Conservation (phyloP, 495 filamentous ascomycete species). For the Podospora bellae-mahoneyi region DNA sequence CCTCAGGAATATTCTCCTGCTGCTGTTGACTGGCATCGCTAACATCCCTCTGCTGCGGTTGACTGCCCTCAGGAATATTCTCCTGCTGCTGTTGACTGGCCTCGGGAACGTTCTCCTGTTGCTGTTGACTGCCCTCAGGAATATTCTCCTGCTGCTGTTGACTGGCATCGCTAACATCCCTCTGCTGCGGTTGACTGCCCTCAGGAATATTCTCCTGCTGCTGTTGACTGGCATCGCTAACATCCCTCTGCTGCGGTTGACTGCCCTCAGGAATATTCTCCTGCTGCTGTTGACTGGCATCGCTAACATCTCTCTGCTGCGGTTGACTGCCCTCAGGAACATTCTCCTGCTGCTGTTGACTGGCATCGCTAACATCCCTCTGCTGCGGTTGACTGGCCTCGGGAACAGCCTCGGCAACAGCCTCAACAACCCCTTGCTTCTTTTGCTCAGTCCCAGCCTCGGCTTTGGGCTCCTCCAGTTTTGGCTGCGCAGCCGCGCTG, state of each 20-base stretch:
- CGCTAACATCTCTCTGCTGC: too few relatives aligned
- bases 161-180: too few relatives aligned
- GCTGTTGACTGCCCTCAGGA: background rate
- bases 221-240: background rate
- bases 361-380: background rate
- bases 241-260: background rate
- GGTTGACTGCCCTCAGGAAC: too few relatives aligned
- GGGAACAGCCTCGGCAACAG: background rate
- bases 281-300: too few relatives aligned
- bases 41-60: background rate
- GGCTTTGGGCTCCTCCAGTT: background rate
- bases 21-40: background rate
- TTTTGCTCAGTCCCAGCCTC: background rate
- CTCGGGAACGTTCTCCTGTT: background rate
- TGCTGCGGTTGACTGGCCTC: background rate
- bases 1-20: too few relatives aligned
- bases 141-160: background rate
- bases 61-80: background rate
- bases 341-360: too few relatives aligned
- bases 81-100: background rate
- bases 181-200: too few relatives aligned
- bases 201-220: too few relatives aligned
- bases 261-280: too few relatives aligned
- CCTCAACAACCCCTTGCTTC: background rate
- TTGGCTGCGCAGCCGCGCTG: conserved; percentile 7